Conservation (phyloP, 2,329 filamentous ascomycete species). For the Xenoacremonium recifei region DNA sequence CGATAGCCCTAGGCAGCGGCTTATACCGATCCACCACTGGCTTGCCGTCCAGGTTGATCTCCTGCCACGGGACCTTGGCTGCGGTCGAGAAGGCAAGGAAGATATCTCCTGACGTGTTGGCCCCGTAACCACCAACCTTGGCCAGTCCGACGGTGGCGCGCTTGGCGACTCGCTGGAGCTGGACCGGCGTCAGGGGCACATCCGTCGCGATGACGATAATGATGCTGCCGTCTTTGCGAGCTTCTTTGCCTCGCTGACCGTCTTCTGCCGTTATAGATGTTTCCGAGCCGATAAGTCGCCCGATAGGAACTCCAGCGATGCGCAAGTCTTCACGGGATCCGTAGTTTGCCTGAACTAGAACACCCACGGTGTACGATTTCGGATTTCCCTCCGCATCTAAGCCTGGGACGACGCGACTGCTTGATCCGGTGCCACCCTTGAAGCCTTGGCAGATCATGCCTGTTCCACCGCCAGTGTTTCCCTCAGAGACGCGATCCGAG, state of each 20-base stretch:
- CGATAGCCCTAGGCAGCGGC: slow-evolving; percentile 20
- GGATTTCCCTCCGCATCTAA: slow-evolving; percentile 29
- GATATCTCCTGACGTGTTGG: slow-evolving; percentile 64
- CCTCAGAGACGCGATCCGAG: slow-evolving; percentile 54
- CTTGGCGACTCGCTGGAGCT: slow-evolving; percentile 50
- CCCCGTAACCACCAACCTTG: slow-evolving; percentile 59
- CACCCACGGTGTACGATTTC: slow-evolving; percentile 56
- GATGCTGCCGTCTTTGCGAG: slow-evolving; percentile 35
- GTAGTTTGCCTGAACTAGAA: slow-evolving; percentile 66
- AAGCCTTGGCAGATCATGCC: slow-evolving; percentile 66
- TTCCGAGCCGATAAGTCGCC: slow-evolving; percentile 45
- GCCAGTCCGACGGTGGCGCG: slow-evolving; percentile 61
- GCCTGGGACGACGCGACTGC: slow-evolving; percentile 54
- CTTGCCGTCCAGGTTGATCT: slow-evolving; percentile 17
- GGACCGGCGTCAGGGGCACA: slow-evolving; percentile 29
- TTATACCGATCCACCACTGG: slow-evolving; percentile 41
- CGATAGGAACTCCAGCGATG: slow-evolving; percentile 61
- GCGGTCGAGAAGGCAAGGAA: slow-evolving; percentile 67
- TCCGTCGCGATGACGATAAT: slow-evolving; percentile 33
- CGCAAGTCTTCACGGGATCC: slow-evolving; percentile 54
- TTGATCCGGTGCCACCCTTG: slow-evolving; percentile 66
- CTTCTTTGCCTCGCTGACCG: slow-evolving; percentile 24
- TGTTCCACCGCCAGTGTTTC: slow-evolving; percentile 64
- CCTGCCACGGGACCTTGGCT: slow-evolving; percentile 43
- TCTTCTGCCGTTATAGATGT: slow-evolving; percentile 29